Evolutionary conservation across 305 asterid species (phyloP), one percentile per base, ranked within the genome.

Genomic region (Fraxinus dipetala): DNA sequence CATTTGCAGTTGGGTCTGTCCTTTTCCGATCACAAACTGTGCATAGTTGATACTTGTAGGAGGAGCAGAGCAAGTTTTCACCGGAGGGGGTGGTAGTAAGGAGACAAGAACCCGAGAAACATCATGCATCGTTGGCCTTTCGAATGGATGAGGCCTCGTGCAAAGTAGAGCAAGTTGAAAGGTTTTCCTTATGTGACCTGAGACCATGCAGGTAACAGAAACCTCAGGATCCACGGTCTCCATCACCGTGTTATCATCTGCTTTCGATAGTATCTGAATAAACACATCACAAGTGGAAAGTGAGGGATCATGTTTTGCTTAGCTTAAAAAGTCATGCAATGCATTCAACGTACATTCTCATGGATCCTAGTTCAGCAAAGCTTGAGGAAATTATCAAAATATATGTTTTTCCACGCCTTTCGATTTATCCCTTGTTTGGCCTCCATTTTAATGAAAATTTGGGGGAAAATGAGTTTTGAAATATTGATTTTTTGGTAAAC

Each of bases 101-200:
- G 99, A 94, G 26, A 88, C 40, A 1, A 96, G 96, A 6, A 96
- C 96, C 84, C 91, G 85, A 1, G 93, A 87, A 63, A 95, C 97
- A 82, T 96, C 97, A 4, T 93, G 96, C 98, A 96, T 96, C 0
- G 98, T 90, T 16, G 99, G 99, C 70, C 99, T 89, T 87, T 95
- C 98, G 0, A 88, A 87, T 0, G 97, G 97, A 24, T 85, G 85
- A 0, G 85, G 88, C 81, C 88, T 95, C 0, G 99, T 93, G 91
- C 99, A 96, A 24, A 96, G 91, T 88, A 96, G 79, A 0, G 99
- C 98, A 48, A 96, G 93, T 82, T 96, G 98, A 61, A 95, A 93
- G 6, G 94, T 90, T 86, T 96, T 96, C 76, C 90, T 90, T 6
- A 91, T 92, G 26, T 92, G 97, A 24, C 87, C 77, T 16, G 83